Percentiles rank a stretch among this genome's conserved stretches.
phyloP scores from a whole-genome alignment of 2,329 filamentous ascomycete genomes.

The Macrophomina phaseolina region DNA sequence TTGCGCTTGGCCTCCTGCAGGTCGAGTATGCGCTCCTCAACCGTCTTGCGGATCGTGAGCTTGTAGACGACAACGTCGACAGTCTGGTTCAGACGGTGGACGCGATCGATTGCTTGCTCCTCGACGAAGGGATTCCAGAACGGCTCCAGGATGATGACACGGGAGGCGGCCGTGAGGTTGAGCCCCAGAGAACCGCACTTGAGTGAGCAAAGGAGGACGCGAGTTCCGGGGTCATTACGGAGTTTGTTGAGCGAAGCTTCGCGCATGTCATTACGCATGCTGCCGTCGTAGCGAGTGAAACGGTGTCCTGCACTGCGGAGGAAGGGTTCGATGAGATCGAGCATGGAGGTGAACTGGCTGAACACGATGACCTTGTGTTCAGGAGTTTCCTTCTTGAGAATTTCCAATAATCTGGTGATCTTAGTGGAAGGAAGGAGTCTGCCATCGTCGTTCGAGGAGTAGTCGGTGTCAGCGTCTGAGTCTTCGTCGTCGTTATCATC shows the following conservation, averaged over 20 bases:
- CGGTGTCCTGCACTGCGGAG: slow-evolving; percentile 74
- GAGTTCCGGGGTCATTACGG: slow-evolving; percentile 73
- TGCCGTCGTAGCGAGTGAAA: slow-evolving; percentile 90
- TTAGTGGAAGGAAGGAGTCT: slow-evolving; percentile 78
- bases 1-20: slow-evolving; percentile 93
- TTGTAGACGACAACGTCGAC: slow-evolving; percentile 95
- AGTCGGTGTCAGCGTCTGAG: slow-evolving; percentile 45
- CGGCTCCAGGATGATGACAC: slow-evolving; percentile 93
- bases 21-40: slow-evolving; percentile 93
- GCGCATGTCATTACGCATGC: slow-evolving; percentile 91
- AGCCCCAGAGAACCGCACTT: slow-evolving; percentile 92
- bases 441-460: slow-evolving; percentile 45
- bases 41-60: slow-evolving; percentile 82
- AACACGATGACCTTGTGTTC: slow-evolving; percentile 98
- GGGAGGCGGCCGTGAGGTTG: slow-evolving; percentile 90
- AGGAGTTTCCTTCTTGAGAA: slow-evolving; percentile 77
- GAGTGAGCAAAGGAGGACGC: slow-evolving; percentile 88
- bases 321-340: slow-evolving; percentile 94
- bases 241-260: slow-evolving; percentile 83
- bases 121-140: slow-evolving; percentile 99
- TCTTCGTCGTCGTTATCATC: slow-evolving; percentile 50
- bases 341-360: slow-evolving; percentile 97
- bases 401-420: slow-evolving; percentile 81
- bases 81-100: slow-evolving; percentile 97
- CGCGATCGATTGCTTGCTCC: slow-evolving; percentile 97